Percentiles rank a stretch among this genome's conserved stretches.
Conservation (phyloP, 2,329 filamentous ascomycete genomes). For the Alternaria sp. region DNA sequence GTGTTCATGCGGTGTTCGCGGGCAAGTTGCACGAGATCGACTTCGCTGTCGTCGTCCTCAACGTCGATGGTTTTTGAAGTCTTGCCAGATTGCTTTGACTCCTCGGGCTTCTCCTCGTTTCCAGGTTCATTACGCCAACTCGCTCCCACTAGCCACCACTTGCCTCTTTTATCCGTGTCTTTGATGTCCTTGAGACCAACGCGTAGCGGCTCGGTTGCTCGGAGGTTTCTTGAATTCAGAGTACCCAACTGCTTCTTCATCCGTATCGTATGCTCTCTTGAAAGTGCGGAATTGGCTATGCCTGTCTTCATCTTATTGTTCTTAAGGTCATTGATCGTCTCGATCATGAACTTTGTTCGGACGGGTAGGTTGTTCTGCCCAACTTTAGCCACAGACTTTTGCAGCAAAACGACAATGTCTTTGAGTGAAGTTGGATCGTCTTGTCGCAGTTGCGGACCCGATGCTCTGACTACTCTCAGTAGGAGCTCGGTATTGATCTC, state of each 20-base stretch:
- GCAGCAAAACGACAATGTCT: slow-evolving; percentile 82
- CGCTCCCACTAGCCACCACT: slow-evolving; percentile 99
- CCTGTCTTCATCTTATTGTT: slow-evolving; percentile 88
- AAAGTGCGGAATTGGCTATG: slow-evolving; percentile 71
- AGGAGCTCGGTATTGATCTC: slow-evolving; percentile 90
- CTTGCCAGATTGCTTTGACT: slow-evolving; percentile 37
- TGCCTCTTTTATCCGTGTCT: slow-evolving; percentile 83
- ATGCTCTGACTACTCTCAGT: slow-evolving; percentile 80
- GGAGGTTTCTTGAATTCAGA: slow-evolving; percentile 71
- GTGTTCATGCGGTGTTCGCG: slow-evolving; percentile 86
- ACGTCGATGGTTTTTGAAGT: slow-evolving; percentile 15
- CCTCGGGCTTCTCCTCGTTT: slow-evolving; percentile 42
- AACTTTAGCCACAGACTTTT: slow-evolving; percentile 70
- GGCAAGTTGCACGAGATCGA: slow-evolving; percentile 77
- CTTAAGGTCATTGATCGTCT: slow-evolving; percentile 92
- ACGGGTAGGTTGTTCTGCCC: slow-evolving; percentile 78
- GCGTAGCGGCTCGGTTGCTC: slow-evolving; percentile 79
- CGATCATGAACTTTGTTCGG: slow-evolving; percentile 96
- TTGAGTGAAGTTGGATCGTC: slow-evolving; percentile 90
- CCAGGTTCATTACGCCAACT: slow-evolving; percentile 69
- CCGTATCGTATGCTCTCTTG: slow-evolving; percentile 80
- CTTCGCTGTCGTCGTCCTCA: slow-evolving; percentile 43
- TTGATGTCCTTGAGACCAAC: slow-evolving; percentile 83
- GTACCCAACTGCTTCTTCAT: slow-evolving; percentile 89
- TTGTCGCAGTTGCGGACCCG: slow-evolving; percentile 79